Base-by-base conservation (phyloP, 139 green algal genomes). In the Gonium pectorale region DNA sequence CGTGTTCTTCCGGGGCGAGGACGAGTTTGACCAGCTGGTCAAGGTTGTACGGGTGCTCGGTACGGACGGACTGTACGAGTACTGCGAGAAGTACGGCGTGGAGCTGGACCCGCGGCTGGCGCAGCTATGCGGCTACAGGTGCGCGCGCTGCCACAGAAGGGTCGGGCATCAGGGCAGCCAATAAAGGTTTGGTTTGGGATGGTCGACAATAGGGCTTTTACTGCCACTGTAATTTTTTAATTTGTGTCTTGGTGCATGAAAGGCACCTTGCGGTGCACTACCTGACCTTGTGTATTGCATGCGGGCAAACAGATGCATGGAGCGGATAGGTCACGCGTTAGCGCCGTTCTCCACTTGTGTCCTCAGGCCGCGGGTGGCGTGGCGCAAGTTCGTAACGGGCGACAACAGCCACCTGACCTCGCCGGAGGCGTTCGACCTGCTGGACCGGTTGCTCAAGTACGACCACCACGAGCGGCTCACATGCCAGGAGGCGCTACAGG, bases 21-120 rank as follows among this genome's bases (percentile, higher is more conserved):
- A 99, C 90, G 99, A 99, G 91, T 98, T 99, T 78, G 97, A 99
- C 87, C 97, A 99, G 92, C 92, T 99, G 69, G 96, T 99, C 59
- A 99, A 99, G 88, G 75, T 83, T n/a, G 77, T 73, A 43, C 77
- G 94, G 73, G 97, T 99, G 64, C 92, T 99, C 81, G 97, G 97
- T 67, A 99, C 83, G 0, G 92, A 94, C 29, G 92, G 92, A 24
- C 81, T 96, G 81, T 90, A 93, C 72, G 87, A 72, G 26, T 91
- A 91, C 66, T 91, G 87, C n/a, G 91, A 91, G 69, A 99, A 99
- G 94, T 99, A 99, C 90, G 95, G 96, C 37, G 96, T 99, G 41
- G 95, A 98, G 77, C 90, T 95, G 40, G 97, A 99, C 88, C 92
- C 97, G 26, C 94, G 98, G 74, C 93, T 99, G 40, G 95, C 97